Conservation (phyloP, 371 early-diverging fungal species). For the Mortierella polycephala region DNA sequence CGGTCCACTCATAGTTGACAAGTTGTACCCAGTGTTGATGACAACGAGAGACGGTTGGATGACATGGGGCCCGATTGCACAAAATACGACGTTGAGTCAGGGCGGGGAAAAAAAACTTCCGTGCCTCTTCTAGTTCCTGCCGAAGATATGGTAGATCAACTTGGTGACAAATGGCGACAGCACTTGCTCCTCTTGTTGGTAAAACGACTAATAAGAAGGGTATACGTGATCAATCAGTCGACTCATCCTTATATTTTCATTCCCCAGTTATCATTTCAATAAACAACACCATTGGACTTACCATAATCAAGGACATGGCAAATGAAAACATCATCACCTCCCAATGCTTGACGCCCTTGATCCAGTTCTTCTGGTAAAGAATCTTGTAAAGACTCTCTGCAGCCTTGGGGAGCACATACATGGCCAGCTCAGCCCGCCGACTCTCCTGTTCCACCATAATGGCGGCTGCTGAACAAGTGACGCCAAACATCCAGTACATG, state of each 20-base stretch:
- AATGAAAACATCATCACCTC: slow-evolving; percentile 68
- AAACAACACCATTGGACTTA: slow-evolving; percentile 16
- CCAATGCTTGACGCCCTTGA: slow-evolving; percentile 67
- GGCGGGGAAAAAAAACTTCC: neutral
- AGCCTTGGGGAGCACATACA: slow-evolving; percentile 78
- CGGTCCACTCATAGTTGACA: no score
- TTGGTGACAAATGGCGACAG: slow-evolving; percentile 69
- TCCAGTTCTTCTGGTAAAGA: slow-evolving; percentile 67
- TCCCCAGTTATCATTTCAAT: neutral
- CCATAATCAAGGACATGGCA: slow-evolving; percentile 74
- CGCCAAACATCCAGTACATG: slow-evolving; percentile 72
- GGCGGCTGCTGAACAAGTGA: slow-evolving; percentile 65
- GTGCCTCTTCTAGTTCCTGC: slow-evolving; percentile 58
- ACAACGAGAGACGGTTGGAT: neutral
- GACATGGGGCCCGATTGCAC: no score
- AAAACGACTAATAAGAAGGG: slow-evolving; percentile 59
- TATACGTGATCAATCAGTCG: neutral
- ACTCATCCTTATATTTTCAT: no score
- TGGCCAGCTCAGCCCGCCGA: slow-evolving; percentile 74
- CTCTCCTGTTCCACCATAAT: slow-evolving; percentile 80
- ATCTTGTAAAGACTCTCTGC: slow-evolving; percentile 69
- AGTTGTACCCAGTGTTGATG: no score
- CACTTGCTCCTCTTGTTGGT: slow-evolving; percentile 72
- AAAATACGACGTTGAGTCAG: neutral
- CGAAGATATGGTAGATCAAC: slow-evolving; percentile 67